Evolutionary conservation across 2,329 filamentous ascomycete species (phyloP), one percentile per base, ranked within the genome.

Genomic region (Daldinia eschscholtzii): DNA sequence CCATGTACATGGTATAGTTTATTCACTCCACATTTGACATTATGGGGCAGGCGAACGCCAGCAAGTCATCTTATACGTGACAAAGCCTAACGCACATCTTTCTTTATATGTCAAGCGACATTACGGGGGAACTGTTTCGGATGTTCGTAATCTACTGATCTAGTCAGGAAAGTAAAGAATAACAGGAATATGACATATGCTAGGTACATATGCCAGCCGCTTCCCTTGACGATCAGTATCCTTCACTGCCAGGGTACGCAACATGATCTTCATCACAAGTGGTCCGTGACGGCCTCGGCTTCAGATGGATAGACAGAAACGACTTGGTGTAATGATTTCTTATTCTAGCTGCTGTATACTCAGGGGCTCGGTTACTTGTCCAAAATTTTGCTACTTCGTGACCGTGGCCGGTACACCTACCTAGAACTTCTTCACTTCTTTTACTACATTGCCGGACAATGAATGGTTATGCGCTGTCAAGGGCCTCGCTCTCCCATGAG

Each of bases 381-480:
- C 62, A 65, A 65, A 64, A 63, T 61, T 61, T 57, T 61, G 44
- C 53, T 61, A 63, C 61, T 62, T 67, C 41, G 57, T 61, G 23
- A 53, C 55, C 41, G 48, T 48, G 44, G 58, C 50, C 65, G 52
- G 57, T 65, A 61, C 56, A 53, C 42, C 50, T 30, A 63, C 26
- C 55, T 52, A 58, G 62, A 55, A 15, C 28, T 39, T 65, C 35
- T 61, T 69, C 66, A 52, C 53, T 67, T 69, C 57, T 67, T 61
- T 68, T 58, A 56, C 67, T 56, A 60, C 70, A 72, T 76, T 75
- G 72, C 75, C 73, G 75, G 74, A 80, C 75, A 77, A 85, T 85
- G 83, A 80, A 79, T 71, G 78, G 77, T 65, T 77, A 80, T 73
- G 78, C 78, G 64, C 68, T 76, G 23, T 78, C 77, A n/a, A 77